Conservation (phyloP, 2,329 filamentous ascomycete genomes). For the Aureobasidium sp. region DNA sequence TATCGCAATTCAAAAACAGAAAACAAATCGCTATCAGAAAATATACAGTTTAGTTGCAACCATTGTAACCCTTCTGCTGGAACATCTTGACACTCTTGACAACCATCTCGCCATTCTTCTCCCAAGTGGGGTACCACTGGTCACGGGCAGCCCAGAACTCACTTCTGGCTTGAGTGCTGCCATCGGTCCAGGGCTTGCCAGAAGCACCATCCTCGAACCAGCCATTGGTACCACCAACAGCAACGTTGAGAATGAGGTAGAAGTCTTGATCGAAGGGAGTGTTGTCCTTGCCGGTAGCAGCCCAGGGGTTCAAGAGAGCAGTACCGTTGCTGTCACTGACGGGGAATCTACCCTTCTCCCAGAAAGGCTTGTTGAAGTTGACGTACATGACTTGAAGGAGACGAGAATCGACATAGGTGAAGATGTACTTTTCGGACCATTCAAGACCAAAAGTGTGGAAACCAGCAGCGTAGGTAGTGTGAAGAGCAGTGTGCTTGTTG, state of each 20-base stretch:
- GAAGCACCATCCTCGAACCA: conserved; percentile 70
- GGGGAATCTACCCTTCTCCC: conserved; percentile 30
- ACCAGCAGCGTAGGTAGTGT: conserved; percentile 59
- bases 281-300: conserved; percentile 25
- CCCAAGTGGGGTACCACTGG: conserved; percentile 30
- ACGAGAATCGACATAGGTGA: conserved; percentile 75
- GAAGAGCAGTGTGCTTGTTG: conserved; percentile 63
- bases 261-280: conserved; percentile 35
- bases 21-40: conserved; percentile 2
- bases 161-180: conserved; percentile 53
- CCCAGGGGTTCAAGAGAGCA: conserved; percentile 29
- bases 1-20: background rate
- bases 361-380: conserved; percentile 36
- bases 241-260: conserved; percentile 33
- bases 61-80: conserved; percentile 41
- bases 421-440: conserved; percentile 82
- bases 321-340: conserved; percentile 27
- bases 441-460: conserved; percentile 77
- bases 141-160: conserved; percentile 61
- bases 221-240: conserved; percentile 40
- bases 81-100: conserved; percentile 36
- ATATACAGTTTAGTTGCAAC: conserved; percentile 24
- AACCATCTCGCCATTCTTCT: conserved; percentile 30
- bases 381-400: conserved; percentile 74
- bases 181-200: conserved; percentile 73